Percentiles rank a stretch among this genome's conserved stretches.
Conservation (phyloP, 2,329 filamentous ascomycete genomes). For the Colletotrichum sp. region DNA sequence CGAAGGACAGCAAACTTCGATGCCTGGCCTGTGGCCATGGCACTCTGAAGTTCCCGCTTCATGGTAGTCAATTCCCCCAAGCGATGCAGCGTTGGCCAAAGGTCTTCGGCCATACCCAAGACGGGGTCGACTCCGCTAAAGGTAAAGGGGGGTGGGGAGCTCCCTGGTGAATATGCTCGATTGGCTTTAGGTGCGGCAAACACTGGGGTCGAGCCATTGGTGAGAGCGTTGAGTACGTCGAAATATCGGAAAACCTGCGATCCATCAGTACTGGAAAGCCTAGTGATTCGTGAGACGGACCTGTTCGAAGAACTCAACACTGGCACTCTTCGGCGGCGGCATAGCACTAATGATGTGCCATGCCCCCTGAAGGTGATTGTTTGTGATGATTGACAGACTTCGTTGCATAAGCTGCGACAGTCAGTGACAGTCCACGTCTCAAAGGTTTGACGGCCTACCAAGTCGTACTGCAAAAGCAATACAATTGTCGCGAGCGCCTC, state of each 20-base stretch:
- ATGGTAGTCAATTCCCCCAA: slow-evolving; percentile 4
- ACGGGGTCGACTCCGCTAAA: background rate
- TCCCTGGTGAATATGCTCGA: slow-evolving; percentile 1
- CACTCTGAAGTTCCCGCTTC: slow-evolving; percentile 9
- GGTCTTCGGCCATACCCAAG: slow-evolving; percentile 12
- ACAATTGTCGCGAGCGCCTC: slow-evolving; percentile 16
- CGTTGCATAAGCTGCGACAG: slow-evolving; percentile 6
- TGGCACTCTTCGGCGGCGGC: background rate
- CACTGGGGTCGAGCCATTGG: background rate
- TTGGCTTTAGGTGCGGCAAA: background rate
- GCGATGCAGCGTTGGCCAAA: slow-evolving; percentile 16
- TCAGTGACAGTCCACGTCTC: background rate
- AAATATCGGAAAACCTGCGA: slow-evolving; percentile 19
- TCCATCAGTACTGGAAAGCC: background rate
- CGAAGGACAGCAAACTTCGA: slow-evolving; percentile 11
- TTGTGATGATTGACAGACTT: background rate
- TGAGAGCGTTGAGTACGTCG: slow-evolving; percentile 17
- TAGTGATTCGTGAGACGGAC: background rate
- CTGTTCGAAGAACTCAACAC: slow-evolving; percentile 16
- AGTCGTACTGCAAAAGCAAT: slow-evolving; percentile 15
- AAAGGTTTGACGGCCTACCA: background rate
- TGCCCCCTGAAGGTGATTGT: slow-evolving; percentile 12
- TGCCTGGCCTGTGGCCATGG: background rate
- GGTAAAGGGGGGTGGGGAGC: background rate
- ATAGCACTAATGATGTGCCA: slow-evolving; percentile 12